These are phyloP conservation scores for Talaromyces pinophilus DNA, from an alignment of 2,329 filamentous ascomycete genomes.

Conservation along the genomic window DNA sequence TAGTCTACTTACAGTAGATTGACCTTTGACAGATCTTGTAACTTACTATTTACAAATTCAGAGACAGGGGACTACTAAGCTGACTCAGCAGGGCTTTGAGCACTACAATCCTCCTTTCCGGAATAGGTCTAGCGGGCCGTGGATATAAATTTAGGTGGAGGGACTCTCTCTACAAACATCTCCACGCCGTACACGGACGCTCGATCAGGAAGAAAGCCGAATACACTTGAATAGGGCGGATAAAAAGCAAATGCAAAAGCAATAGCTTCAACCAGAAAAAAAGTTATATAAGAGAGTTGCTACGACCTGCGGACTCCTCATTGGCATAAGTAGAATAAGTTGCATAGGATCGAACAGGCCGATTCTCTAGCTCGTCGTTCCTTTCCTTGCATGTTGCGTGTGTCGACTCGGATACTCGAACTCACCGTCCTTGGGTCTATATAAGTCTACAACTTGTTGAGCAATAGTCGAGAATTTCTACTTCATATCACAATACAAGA, in stretches of 20 bases:
- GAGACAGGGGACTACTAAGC: not conserved
- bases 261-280: not conserved
- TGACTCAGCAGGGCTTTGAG: not conserved
- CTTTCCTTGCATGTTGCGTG: not conserved
- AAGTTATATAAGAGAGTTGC: not conserved
- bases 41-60: no score
- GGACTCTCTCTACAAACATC: not conserved
- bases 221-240: slow-evolving; percentile 6
- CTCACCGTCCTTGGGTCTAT: not conserved
- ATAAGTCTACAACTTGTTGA: not conserved
- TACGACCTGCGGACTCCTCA: not conserved
- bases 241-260: slow-evolving; percentile 5
- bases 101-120: not conserved
- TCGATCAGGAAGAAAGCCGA: not conserved
- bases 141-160: not conserved
- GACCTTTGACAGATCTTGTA: not conserved
- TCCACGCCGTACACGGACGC: not conserved
- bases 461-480: not conserved
- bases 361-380: not conserved
- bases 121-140: not conserved
- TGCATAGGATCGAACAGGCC: not conserved
- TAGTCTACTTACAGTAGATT: no score
- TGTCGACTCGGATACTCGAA: not conserved
- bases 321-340: not conserved
- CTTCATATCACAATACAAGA: not conserved